Evolutionary conservation across 257 asterid species (phyloP).

Genomic region (Solanum microdontum): DNA sequence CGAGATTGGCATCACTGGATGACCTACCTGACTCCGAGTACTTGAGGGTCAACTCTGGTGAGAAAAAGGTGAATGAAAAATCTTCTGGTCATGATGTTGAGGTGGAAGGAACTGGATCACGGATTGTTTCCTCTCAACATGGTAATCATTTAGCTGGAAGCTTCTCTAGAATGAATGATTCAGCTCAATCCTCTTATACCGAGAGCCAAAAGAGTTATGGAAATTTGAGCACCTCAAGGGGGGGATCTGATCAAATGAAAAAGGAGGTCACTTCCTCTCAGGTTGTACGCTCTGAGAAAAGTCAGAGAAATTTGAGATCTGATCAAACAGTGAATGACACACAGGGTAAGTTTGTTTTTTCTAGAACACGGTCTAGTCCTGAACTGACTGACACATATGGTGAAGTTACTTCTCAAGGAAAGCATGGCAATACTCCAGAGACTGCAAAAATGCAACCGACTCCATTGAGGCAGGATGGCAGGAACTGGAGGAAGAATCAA

Average conservation of each 20-base stretch:
- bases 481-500: conserved; percentile 37
- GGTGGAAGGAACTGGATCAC: conserved; percentile 17
- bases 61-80: conserved; percentile 26
- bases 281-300: conserved; percentile 32
- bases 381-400: conserved; percentile 74
- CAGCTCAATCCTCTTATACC: conserved; percentile 15
- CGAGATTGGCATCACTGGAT: conserved; percentile 33
- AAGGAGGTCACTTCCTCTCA: conserved; percentile 31
- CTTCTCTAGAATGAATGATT: conserved; percentile 18
- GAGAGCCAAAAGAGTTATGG: conserved; percentile 36
- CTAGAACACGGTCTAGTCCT: conserved; percentile 90
- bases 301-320: conserved; percentile 36
- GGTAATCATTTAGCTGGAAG: conserved; percentile 26
- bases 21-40: conserved; percentile 29
- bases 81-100: background rate
- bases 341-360: conserved; percentile 52
- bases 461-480: conserved; percentile 28
- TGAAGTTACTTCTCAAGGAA: conserved; percentile 8
- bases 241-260: conserved; percentile 22
- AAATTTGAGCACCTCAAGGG: conserved; percentile 26
- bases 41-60: conserved; percentile 16
- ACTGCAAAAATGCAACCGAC: conserved; percentile 29
- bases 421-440: conserved; percentile 37
- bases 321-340: conserved; percentile 43
- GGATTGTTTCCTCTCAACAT: conserved; percentile 24